Evolutionary conservation across 2,329 filamentous ascomycete genomes (phyloP).

Genomic region (Beauveria caledonica): DNA sequence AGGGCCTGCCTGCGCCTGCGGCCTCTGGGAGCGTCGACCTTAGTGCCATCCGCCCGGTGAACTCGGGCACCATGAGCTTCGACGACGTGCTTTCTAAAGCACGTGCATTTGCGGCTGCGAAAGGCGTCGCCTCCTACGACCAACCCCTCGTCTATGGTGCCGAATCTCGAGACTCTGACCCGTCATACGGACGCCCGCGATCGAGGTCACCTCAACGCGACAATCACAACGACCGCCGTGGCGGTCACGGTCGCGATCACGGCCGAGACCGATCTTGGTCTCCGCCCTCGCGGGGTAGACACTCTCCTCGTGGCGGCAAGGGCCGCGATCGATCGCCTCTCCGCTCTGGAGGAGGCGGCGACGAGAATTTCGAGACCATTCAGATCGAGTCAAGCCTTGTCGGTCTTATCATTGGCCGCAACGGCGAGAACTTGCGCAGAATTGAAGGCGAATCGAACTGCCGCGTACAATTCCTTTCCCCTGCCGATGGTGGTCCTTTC

Average conservation of each 20-base stretch:
- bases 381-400: slow-evolving; percentile 81
- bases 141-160: slow-evolving; percentile 40
- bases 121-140: slow-evolving; percentile 60
- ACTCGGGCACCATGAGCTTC: slow-evolving; percentile 74
- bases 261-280: slow-evolving; percentile 53
- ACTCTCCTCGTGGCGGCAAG: slow-evolving; percentile 50
- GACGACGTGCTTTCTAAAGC: slow-evolving; percentile 79
- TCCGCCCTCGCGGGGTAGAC: slow-evolving; percentile 48
- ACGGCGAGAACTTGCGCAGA: slow-evolving; percentile 79
- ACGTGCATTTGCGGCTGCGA: slow-evolving; percentile 71
- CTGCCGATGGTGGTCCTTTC: slow-evolving; percentile 63
- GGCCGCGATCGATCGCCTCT: slow-evolving; percentile 53
- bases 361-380: slow-evolving; percentile 73
- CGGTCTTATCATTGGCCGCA: slow-evolving; percentile 81
- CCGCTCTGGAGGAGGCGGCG: slow-evolving; percentile 35
- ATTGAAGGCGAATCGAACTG: slow-evolving; percentile 78
- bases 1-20: slow-evolving; percentile 57
- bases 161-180: slow-evolving; percentile 26
- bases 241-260: slow-evolving; percentile 44
- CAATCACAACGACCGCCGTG: slow-evolving; percentile 71
- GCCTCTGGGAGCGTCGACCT: slow-evolving; percentile 71
- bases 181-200: slow-evolving; percentile 58
- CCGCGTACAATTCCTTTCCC: slow-evolving; percentile 79
- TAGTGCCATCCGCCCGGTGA: slow-evolving; percentile 69
- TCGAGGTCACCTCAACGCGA: slow-evolving; percentile 71